These are phyloP conservation scores for Stropharia rugosoannulata DNA, from an alignment of 768 basidiomycete genomes.

Conservation along the genomic window DNA sequence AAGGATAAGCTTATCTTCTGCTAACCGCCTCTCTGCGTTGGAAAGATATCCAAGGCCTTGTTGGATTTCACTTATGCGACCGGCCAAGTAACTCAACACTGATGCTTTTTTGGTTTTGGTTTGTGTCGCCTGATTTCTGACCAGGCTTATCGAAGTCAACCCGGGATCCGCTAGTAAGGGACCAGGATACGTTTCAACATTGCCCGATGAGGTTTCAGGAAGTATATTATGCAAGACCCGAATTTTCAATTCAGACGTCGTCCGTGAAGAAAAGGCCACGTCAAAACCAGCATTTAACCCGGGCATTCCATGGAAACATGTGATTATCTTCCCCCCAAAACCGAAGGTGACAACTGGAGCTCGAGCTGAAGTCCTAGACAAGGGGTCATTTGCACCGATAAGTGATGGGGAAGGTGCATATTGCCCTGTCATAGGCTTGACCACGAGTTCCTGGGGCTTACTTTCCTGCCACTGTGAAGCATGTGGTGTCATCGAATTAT, in stretches of 20 bases:
- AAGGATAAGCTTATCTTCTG: constrained; percentile 77
- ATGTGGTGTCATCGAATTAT: constrained; percentile 10
- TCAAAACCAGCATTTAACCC: constrained; percentile 74
- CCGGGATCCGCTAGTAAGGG: constrained; percentile 83
- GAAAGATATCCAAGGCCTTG: constrained; percentile 73
- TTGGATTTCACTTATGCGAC: constrained; percentile 72
- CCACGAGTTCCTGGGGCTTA: constrained; percentile 31
- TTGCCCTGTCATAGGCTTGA: constrained; percentile 44
- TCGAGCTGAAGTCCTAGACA: constrained; percentile 68
- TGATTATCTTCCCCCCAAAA: constrained; percentile 88
- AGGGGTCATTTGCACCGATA: constrained; percentile 78
- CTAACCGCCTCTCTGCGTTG: constrained; percentile 50
- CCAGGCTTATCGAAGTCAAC: constrained; percentile 60
- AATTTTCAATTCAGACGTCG: constrained; percentile 68
- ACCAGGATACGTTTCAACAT: constrained; percentile 73
- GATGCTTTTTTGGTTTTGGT: constrained; percentile 80
- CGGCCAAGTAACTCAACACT: constrained; percentile 77
- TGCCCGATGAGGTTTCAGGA: constrained; percentile 61
- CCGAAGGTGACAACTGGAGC: constrained; percentile 88
- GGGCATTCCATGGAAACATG: constrained; percentile 79
- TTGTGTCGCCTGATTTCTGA: constrained; percentile 64
- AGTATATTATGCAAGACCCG: constrained; percentile 68
- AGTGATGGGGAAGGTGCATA: constrained; percentile 88
- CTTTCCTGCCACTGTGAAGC: constrained; percentile 7
- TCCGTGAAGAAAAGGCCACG: constrained; percentile 70